These are phyloP conservation scores for Trypanosoma boissoni DNA, from an alignment of 208 protist species.

Conservation along the genomic window DNA sequence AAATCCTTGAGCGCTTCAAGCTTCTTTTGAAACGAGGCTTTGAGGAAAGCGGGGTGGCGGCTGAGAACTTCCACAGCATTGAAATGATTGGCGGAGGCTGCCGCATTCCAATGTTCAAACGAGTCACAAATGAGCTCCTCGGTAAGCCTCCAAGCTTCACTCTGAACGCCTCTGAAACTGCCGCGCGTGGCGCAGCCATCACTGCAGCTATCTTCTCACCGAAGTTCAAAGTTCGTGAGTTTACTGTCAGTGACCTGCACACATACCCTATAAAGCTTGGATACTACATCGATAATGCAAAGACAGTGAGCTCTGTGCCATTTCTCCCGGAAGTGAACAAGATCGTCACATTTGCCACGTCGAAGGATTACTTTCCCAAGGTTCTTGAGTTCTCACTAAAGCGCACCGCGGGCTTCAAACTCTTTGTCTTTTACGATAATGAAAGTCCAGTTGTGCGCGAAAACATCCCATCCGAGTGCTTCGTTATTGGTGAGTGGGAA, in stretches of 20 bases:
- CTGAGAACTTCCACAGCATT: slow-evolving; percentile 70
- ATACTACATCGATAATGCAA: slow-evolving; percentile 65
- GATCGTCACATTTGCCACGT: slow-evolving; percentile 60
- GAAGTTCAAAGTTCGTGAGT: slow-evolving; percentile 88
- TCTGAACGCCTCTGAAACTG: slow-evolving; percentile 87
- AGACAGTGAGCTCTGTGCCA: slow-evolving; percentile 47
- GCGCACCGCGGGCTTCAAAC: slow-evolving; percentile 52
- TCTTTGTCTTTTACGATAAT: slow-evolving; percentile 84
- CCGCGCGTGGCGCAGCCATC: slow-evolving; percentile 81
- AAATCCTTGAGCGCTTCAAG: slow-evolving; percentile 49
- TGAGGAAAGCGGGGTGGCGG: slow-evolving; percentile 36
- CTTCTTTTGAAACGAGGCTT: slow-evolving; percentile 59
- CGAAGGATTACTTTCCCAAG: slow-evolving; percentile 66
- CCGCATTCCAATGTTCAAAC: slow-evolving; percentile 88
- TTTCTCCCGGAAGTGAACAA: slow-evolving; percentile 89
- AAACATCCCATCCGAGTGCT: slow-evolving; percentile 35
- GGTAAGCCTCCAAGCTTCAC: slow-evolving; percentile 71
- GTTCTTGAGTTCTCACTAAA: slow-evolving; percentile 81
- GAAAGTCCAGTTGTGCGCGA: slow-evolving; percentile 40
- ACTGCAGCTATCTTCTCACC: slow-evolving; percentile 88
- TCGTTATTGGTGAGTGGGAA: slow-evolving; percentile 74
- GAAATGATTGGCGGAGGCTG: slow-evolving; percentile 92
- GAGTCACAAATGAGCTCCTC: slow-evolving; percentile 60
- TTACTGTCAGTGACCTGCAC: slow-evolving; percentile 73
- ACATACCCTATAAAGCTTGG: slow-evolving; percentile 79